Evolutionary conservation across 192 early-diverging fungal species (phyloP).

Genomic region (Phycomyces nitens): DNA sequence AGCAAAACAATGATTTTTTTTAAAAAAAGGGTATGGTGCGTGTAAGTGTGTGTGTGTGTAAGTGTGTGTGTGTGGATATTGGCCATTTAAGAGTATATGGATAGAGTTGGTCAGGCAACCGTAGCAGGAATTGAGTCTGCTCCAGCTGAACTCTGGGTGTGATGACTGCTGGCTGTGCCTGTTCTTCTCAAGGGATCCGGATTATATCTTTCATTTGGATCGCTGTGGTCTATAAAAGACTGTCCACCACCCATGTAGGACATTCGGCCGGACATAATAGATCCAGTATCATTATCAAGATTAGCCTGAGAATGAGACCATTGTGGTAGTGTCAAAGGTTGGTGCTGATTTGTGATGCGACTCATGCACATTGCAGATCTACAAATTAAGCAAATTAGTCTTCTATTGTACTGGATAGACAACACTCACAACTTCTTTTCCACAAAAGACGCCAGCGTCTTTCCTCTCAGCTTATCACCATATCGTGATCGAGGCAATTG

Average conservation of each 20-base stretch:
- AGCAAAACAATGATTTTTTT: too few species aligned
- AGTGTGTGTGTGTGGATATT: too few species aligned
- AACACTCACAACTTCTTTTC: conserved; percentile 12
- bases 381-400: background rate
- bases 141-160: background rate
- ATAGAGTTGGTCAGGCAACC: background rate
- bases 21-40: too few species aligned
- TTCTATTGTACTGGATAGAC: background rate
- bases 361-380: conserved; percentile 26
- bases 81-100: too few species aligned
- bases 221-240: background rate
- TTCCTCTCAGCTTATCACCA: conserved; percentile 19
- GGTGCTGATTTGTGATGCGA: conserved; percentile 35
- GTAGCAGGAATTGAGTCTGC: background rate
- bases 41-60: too few species aligned
- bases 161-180: background rate
- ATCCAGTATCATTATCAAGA: conserved; percentile 19
- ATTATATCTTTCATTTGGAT: background rate
- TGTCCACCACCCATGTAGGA: background rate
- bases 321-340: conserved; percentile 20
- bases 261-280: conserved; percentile 6
- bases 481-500: conserved; percentile 14
- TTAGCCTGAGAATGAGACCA: conserved; percentile 19
- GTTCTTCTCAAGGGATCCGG: background rate
- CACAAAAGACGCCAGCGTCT: conserved; percentile 5